phyloP scores from a whole-genome alignment of 2,329 filamentous ascomycete genomes.

The Clarireedia hainanense region DNA sequence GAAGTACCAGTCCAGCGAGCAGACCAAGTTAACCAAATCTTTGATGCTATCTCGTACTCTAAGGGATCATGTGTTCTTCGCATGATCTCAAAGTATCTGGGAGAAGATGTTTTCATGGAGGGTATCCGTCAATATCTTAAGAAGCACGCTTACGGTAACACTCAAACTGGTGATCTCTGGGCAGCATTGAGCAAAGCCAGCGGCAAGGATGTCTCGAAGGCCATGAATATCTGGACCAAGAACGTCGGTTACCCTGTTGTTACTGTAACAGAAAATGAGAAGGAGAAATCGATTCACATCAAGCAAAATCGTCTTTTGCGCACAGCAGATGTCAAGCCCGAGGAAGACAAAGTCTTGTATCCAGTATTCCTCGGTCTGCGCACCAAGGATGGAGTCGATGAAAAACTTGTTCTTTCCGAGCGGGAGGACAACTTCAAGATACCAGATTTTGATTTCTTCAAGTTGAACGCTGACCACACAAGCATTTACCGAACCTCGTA shows the following conservation, averaged over 20 bases:
- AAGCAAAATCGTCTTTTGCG: constrained; percentile 94
- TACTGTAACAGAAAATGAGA: constrained; percentile 69
- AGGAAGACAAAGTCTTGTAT: constrained; percentile 82
- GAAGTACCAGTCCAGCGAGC: constrained; percentile 93
- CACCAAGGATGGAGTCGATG: constrained; percentile 75
- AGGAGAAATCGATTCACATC: constrained; percentile 66
- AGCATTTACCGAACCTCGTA: constrained; percentile 90
- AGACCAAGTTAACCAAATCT: constrained; percentile 96
- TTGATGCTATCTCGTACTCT: constrained; percentile 94
- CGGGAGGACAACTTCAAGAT: constrained; percentile 74
- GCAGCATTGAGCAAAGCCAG: constrained; percentile 78
- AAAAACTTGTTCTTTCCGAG: constrained; percentile 59
- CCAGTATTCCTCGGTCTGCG: constrained; percentile 84
- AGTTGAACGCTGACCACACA: constrained; percentile 91
- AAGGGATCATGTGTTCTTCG: constrained; percentile 93
- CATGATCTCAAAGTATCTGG: constrained; percentile 94
- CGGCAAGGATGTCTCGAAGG: constrained; percentile 79
- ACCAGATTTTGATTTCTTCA: constrained; percentile 80
- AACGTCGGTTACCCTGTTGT: constrained; percentile 90
- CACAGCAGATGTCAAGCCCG: constrained; percentile 86
- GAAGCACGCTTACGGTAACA: constrained; percentile 96
- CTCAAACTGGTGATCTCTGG: constrained; percentile 86
- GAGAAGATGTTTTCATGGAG: constrained; percentile 87
- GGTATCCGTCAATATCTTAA: constrained; percentile 86
- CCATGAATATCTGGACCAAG: constrained; percentile 97